A percentile compares a stretch with the other conserved stretches of the same genome.
These are phyloP conservation scores for Candida oleophila DNA, from an alignment of 805 yeast genomes.

Conservation along the genomic window DNA sequence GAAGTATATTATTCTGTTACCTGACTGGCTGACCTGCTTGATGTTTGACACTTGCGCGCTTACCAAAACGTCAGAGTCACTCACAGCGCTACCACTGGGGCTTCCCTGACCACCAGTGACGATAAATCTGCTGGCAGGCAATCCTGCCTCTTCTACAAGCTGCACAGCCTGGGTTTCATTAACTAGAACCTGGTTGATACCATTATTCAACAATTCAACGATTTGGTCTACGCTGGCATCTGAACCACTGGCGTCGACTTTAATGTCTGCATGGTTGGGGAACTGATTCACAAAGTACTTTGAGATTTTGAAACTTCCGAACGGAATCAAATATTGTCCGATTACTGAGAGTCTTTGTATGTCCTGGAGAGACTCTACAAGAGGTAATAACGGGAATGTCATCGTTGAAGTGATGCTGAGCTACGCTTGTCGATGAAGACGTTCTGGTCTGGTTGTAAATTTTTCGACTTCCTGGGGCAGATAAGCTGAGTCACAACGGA, in stretches of 20 bases:
- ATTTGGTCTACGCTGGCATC: constrained; percentile 38
- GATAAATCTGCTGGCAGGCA: constrained; percentile 50
- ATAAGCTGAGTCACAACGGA: neutral
- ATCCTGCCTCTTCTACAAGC: constrained; percentile 41
- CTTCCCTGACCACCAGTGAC: constrained; percentile 14
- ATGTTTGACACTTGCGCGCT: constrained; percentile 13
- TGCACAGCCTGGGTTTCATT: constrained; percentile 23
- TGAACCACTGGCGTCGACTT: constrained; percentile 27
- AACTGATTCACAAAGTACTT: constrained; percentile 32
- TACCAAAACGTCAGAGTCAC: constrained; percentile 24
- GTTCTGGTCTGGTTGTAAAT: neutral
- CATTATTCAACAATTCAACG: constrained; percentile 58
- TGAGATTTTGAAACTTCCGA: constrained; percentile 20
- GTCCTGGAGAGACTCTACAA: constrained; percentile 20
- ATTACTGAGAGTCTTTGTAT: constrained; percentile 27
- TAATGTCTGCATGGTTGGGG: constrained; percentile 28
- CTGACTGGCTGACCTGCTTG: constrained; percentile 19
- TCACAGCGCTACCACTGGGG: too few relatives aligned
- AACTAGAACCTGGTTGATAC: constrained; percentile 51
- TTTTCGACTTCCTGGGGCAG: neutral
- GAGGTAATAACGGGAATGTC: constrained; percentile 43
- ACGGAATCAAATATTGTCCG: constrained; percentile 34
- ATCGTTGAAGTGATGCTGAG: constrained; percentile 11
- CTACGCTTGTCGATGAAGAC: neutral
- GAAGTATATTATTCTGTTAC: constrained; percentile 30